Conservation (phyloP, 192 early-diverging fungal genomes). For the Coemansia sp. region DNA sequence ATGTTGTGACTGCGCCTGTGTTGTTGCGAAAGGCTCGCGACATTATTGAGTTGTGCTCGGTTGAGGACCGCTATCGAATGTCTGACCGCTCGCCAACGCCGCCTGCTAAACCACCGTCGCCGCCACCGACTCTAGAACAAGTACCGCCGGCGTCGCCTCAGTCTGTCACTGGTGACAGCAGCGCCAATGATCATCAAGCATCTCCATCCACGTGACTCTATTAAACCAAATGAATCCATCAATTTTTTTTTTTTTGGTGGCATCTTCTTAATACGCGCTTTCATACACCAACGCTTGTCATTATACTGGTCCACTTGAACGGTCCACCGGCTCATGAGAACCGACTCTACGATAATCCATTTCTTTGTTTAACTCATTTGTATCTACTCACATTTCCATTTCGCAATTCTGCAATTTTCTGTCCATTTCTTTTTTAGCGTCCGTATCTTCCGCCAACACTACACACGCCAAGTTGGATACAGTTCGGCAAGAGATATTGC, state of each 20-base stretch:
- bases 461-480: background rate
- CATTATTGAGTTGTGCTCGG: conserved; percentile 27
- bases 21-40: conserved; percentile 25
- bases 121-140: background rate
- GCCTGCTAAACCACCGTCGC: background rate
- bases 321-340: background rate
- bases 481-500: background rate
- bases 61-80: conserved; percentile 33
- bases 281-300: too few relatives aligned
- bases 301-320: background rate
- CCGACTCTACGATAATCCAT: background rate
- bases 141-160: background rate
- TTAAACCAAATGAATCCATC: background rate
- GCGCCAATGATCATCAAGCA: conserved; percentile 6
- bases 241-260: background rate
- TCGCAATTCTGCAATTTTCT: conserved; percentile 1
- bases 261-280: too few relatives aligned
- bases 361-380: background rate
- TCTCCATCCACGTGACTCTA: background rate
- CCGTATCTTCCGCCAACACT: background rate
- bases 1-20: conserved; percentile 13
- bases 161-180: background rate
- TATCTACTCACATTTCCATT: background rate
- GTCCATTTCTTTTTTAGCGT: background rate
- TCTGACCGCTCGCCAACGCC: conserved; percentile 17